Base-by-base conservation (phyloP, 441 rosid species). In the Adansonia gregorii region DNA sequence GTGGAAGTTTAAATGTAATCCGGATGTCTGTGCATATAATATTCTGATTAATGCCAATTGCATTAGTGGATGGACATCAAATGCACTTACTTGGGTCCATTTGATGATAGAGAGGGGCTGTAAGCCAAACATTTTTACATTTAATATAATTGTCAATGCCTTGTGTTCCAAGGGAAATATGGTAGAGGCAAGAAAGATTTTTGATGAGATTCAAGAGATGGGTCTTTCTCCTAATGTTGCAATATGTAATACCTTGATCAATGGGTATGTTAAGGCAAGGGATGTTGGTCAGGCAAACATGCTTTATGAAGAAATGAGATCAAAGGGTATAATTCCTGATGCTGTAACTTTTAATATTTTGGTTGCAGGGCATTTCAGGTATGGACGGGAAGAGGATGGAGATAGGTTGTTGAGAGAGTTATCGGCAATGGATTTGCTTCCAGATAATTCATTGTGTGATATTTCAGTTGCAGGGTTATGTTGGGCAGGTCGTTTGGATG, bases 221-320 rank as follows among this genome's bases (percentile, higher is more conserved):
- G 91, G 85, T 78, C 83, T 89, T 56, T 76, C 86, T 20, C 88
- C 91, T 52, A 85, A 81, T 83, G 85, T 81, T 67, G 56, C 63
- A n/a, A 81, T 85, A 5, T 92, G 79, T 82, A 92, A 92, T 71
- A 73, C 92, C 75, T 78, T 92, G 79, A 84, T 92, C 78, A 86
- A 86, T 77, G 94, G 97, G n/a, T 89, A 89, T 78, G 87, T 90
- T 67, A 92, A 92, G 84, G 88, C 93, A 9, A 85, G 85, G 83
- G 88, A 89, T 73, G 75, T 89, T 75, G 79, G 63, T 80, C 87
- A 86, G 77, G 94, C 92, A 31, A 86, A 80, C 63, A 56, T 81
- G 76, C 78, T 92, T 51, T 92, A 83, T 20, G 83, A 85, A 68
- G 94, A 89, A 81, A 89, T 92, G 97, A 82, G 55, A 79, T 72